Conservation (phyloP, 768 basidiomycete genomes). For the Nidularia pulvinata region DNA sequence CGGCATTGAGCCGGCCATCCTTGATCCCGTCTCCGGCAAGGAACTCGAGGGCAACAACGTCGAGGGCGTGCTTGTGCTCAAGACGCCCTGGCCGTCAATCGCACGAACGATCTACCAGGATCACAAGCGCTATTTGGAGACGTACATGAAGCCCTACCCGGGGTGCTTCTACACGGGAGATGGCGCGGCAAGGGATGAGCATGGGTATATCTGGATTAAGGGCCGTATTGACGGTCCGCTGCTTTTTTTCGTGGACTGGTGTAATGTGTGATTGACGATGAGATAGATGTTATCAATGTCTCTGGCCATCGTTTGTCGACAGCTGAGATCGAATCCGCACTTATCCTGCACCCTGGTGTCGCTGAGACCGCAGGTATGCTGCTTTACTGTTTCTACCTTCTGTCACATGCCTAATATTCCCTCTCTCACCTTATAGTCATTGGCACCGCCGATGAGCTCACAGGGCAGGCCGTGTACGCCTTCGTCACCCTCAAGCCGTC, state of each 20-base stretch:
- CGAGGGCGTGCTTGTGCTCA: constrained; percentile 89
- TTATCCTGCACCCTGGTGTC: constrained; percentile 93
- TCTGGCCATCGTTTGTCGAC: constrained; percentile 97
- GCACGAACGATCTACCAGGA: constrained; percentile 92
- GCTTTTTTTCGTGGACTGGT: constrained; percentile 1
- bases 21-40: constrained; percentile 82
- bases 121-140: constrained; percentile 77
- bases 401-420: neutral
- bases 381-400: neutral
- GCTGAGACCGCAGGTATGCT: constrained; percentile 84
- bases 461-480: constrained; percentile 92
- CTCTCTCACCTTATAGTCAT: constrained; percentile 47
- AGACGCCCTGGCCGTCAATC: constrained; percentile 92
- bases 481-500: constrained; percentile 96
- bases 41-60: constrained; percentile 79
- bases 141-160: constrained; percentile 74
- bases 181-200: constrained; percentile 90
- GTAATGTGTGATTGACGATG: neutral
- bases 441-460: constrained; percentile 83
- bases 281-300: constrained; percentile 92
- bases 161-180: constrained; percentile 98
- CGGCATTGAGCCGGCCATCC: constrained; percentile 85
- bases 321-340: constrained; percentile 96
- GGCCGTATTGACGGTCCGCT: constrained; percentile 87
- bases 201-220: constrained; percentile 99